Evolutionary conservation across 805 yeast species (phyloP).

Genomic region (Maudiozyma serrabonitensis): DNA sequence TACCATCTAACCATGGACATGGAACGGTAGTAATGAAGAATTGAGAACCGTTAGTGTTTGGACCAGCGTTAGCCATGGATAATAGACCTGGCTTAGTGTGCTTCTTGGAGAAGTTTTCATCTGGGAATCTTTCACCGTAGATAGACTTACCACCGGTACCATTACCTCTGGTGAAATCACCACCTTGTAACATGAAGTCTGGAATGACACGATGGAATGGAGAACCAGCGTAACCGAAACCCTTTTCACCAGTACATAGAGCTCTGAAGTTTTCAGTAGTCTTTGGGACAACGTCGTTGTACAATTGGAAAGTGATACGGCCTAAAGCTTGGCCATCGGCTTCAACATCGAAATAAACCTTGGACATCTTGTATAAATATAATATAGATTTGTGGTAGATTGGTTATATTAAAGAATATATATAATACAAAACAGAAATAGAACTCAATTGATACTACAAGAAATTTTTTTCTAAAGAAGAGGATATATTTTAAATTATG

Average conservation of each 20-base stretch:
- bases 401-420: neutral
- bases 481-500: no score
- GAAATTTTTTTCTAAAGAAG: no score
- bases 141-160: conserved; percentile 97
- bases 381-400: neutral
- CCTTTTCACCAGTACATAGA: conserved; percentile 90
- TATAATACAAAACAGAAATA: neutral
- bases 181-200: conserved; percentile 97
- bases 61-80: conserved; percentile 98
- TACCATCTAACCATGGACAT: conserved; percentile 84
- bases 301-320: conserved; percentile 77
- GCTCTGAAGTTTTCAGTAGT: conserved; percentile 96
- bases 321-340: conserved; percentile 72
- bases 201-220: conserved; percentile 97
- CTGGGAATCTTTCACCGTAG: conserved; percentile 67
- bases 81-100: conserved; percentile 77
- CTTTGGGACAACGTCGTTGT: conserved; percentile 88
- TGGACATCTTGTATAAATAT: conserved; percentile 36
- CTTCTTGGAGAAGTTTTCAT: conserved; percentile 63
- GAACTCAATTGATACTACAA: no score
- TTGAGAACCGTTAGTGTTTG: conserved; percentile 96
- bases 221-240: conserved; percentile 85
- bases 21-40: conserved; percentile 90
- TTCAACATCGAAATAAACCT: conserved; percentile 75
- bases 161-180: conserved; percentile 85